Evolutionary conservation across 2,329 filamentous ascomycete genomes (phyloP).

Genomic region (Ceratocystis destructans): DNA sequence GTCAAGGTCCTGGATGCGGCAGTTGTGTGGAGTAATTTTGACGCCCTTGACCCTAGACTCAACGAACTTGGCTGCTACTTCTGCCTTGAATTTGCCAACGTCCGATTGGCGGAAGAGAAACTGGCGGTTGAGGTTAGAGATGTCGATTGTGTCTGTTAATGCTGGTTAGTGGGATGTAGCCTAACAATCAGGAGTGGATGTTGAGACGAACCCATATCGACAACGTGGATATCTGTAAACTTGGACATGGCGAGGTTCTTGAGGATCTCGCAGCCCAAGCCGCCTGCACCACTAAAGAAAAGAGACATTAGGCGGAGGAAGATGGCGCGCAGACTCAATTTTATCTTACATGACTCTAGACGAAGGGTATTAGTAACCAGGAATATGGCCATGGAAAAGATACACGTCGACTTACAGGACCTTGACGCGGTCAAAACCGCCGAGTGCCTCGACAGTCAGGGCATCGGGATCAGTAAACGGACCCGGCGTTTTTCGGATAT

Average conservation of each 20-base stretch:
- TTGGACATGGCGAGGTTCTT: conserved; percentile 92
- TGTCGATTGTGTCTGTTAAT: conserved; percentile 77
- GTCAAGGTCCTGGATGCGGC: conserved; percentile 92
- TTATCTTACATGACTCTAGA: conserved; percentile 37
- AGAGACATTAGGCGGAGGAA: conserved; percentile 20
- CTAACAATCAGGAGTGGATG: background rate
- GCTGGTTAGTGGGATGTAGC: conserved; percentile 12
- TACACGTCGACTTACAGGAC: conserved; percentile 45
- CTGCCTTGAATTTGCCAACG: conserved; percentile 86
- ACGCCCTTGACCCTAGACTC: conserved; percentile 81
- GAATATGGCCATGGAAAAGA: background rate
- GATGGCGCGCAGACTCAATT: conserved; percentile 19
- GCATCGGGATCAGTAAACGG: conserved; percentile 62
- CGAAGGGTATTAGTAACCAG: background rate
- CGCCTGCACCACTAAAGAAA: conserved; percentile 67
- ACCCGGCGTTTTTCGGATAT: conserved; percentile 59
- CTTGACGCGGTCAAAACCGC: conserved; percentile 54
- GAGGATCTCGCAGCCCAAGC: conserved; percentile 87
- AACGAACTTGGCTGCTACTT: conserved; percentile 83
- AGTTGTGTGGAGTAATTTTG: conserved; percentile 84
- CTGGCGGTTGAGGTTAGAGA: conserved; percentile 94
- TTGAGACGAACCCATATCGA: conserved; percentile 69
- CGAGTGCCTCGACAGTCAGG: conserved; percentile 38
- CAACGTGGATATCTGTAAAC: conserved; percentile 95
- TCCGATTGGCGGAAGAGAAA: conserved; percentile 88